Conservation (phyloP, 805 yeast species). For the Ogataea henricii region DNA sequence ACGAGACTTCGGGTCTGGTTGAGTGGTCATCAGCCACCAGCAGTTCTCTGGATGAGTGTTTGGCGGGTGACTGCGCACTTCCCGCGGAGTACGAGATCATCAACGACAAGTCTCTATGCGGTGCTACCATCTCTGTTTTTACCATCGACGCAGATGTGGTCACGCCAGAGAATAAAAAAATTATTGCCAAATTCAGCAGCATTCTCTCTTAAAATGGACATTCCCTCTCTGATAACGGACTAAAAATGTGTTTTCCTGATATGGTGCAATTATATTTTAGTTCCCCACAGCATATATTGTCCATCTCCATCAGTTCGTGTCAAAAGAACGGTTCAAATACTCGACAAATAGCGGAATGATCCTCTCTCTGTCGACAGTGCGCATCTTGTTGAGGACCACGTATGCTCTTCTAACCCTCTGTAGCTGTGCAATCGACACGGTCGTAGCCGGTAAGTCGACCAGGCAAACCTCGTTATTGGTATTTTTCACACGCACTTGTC, state of each 20-base stretch:
- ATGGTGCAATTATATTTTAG: too few species aligned
- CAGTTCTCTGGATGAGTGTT: constrained; percentile 27
- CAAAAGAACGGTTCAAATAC: constrained; percentile 66
- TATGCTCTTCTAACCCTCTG: constrained; percentile 85
- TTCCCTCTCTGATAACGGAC: background rate
- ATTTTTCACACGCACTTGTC: constrained; percentile 45
- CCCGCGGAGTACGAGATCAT: constrained; percentile 44
- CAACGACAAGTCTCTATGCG: constrained; percentile 34
- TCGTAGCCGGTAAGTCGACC: constrained; percentile 61
- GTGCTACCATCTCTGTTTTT: constrained; percentile 46
- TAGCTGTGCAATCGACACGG: constrained; percentile 71
- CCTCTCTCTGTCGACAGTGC: constrained; percentile 69
- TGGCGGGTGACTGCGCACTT: constrained; percentile 46
- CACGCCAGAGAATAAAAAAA: constrained; percentile 2
- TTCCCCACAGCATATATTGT: too few species aligned
- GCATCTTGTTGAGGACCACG: constrained; percentile 75
- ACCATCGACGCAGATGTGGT: constrained; percentile 48
- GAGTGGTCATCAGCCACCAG: constrained; percentile 18
- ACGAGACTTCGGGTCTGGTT: constrained; percentile 41
- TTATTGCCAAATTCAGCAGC: constrained; percentile 11
- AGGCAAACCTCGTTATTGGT: constrained; percentile 36
- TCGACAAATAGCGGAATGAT: constrained; percentile 76
- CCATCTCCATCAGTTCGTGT: constrained; percentile 13
- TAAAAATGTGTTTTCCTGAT: too few species aligned
- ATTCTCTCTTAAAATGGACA: constrained; percentile 3